Percentiles rank a stretch among this genome's conserved stretches.
Conservation (phyloP, 108 stramenopile genomes). For the Discostella pseudostelligera region DNA sequence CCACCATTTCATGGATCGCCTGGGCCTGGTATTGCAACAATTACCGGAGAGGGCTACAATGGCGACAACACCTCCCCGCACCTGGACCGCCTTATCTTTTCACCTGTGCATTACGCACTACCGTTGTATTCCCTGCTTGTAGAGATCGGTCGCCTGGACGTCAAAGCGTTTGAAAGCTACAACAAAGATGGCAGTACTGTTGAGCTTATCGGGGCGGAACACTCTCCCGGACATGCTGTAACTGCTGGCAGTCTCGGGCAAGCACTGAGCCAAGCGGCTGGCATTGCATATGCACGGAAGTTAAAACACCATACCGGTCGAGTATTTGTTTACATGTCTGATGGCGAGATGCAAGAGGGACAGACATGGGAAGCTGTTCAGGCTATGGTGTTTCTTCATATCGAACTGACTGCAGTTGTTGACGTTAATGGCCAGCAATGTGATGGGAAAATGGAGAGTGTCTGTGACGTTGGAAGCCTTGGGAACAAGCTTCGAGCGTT, state of each 20-base stretch:
- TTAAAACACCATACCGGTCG: constrained; percentile 16
- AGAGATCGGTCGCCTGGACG: constrained; percentile 25
- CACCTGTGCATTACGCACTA: constrained; percentile 25
- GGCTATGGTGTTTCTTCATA: constrained; percentile 18
- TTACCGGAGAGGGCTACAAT: constrained; percentile 29
- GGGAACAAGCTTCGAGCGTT: constrained; percentile 13
- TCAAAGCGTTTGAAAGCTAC: constrained; percentile 24
- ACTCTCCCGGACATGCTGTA: constrained; percentile 26
- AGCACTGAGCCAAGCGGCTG: constrained; percentile 30
- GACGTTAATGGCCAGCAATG: constrained; percentile 36
- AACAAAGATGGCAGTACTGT: constrained; percentile 23
- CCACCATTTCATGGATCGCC: constrained; percentile 10
- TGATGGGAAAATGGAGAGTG: constrained; percentile 27
- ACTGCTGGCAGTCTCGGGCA: constrained; percentile 23
- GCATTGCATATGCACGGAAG: constrained; percentile 21
- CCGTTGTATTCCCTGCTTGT: constrained; percentile 22
- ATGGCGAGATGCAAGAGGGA: constrained; percentile 31
- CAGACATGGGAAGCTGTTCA: constrained; percentile 25
- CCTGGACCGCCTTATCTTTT: constrained; percentile 26
- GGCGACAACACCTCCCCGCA: constrained; percentile 16
- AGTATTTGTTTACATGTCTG: constrained; percentile 24
- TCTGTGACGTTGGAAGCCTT: constrained; percentile 19
- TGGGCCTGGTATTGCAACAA: constrained; percentile 1
- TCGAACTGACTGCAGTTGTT: constrained; percentile 17
- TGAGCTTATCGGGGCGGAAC: constrained; percentile 30